A percentile compares a stretch with the other conserved stretches of the same genome.
Evolutionary conservation across 352 stramenopile species (phyloP).

Genomic region (Salisapilia sapeloensis): DNA sequence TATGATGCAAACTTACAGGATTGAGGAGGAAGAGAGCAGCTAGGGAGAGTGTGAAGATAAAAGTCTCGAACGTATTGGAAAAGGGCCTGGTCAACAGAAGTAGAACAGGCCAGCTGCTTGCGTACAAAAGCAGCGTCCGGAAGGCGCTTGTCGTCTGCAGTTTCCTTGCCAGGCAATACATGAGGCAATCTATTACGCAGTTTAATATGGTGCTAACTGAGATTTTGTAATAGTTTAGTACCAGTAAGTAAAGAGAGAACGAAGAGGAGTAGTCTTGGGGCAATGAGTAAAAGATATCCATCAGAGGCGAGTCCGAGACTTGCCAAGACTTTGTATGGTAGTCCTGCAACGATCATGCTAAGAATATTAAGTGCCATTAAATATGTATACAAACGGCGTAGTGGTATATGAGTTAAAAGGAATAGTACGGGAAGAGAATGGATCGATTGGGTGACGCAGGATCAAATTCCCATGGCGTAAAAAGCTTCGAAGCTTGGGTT

Average conservation of each 20-base stretch:
- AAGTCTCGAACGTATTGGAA: conserved; percentile 61
- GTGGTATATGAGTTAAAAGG: conserved; percentile 2
- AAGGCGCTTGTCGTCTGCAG: conserved; percentile 6
- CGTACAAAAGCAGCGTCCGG: conserved; percentile 24
- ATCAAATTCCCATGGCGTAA: conserved; percentile 65
- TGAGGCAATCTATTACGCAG: conserved; percentile 11
- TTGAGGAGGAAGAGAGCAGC: conserved; percentile 24
- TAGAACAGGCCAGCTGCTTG: conserved; percentile 49
- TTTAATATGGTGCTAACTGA: no score
- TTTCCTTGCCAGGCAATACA: conserved; percentile 21
- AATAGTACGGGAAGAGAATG: conserved; percentile 43
- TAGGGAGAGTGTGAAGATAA: conserved; percentile 41
- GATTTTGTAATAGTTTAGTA: conserved; percentile 2
- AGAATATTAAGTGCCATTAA: neutral
- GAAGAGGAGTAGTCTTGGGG: conserved; percentile 42
- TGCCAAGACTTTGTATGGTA: conserved; percentile 28
- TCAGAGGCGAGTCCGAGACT: conserved; percentile 15
- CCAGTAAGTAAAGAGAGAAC: conserved; percentile 33
- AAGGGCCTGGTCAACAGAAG: conserved; percentile 59
- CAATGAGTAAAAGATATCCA: conserved; percentile 25
- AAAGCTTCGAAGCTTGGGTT: conserved; percentile 8
- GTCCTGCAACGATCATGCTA: conserved; percentile 12
- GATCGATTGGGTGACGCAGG: conserved; percentile 46
- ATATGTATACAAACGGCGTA: neutral
- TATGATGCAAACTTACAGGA: conserved; percentile 11